Percentiles rank a stretch among this genome's conserved stretches.
Evolutionary conservation across 345 rosid genomes (phyloP).

Genomic region (Eucalyptus paniculata): DNA sequence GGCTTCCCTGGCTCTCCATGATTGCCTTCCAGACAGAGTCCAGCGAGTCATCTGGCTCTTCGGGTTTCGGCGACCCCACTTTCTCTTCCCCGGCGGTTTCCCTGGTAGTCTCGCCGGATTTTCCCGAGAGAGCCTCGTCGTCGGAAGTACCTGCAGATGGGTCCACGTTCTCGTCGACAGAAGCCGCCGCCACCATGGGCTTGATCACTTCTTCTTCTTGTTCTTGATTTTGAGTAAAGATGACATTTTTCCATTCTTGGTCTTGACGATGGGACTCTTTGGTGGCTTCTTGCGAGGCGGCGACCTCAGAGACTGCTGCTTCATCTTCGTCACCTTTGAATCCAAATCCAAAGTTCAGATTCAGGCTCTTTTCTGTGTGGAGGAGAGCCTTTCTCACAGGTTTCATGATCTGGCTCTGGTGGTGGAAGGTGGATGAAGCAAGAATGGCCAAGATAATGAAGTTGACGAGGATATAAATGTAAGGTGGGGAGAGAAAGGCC

Average conservation of each 20-base stretch:
- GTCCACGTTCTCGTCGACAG: neutral
- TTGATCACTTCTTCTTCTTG: neutral
- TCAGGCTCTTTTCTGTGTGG: neutral
- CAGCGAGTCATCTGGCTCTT: slow-evolving; percentile 1
- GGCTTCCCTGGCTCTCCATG: slow-evolving; percentile 15
- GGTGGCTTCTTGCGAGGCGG: neutral
- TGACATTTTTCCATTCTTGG: neutral
- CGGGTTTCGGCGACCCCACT: neutral
- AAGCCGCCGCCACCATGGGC: neutral
- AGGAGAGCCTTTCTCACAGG: neutral
- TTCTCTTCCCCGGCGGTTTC: neutral
- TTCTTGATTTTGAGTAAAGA: neutral
- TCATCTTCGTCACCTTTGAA: neutral
- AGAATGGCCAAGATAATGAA: slow-evolving; percentile 31
- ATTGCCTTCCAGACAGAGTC: slow-evolving; percentile 38
- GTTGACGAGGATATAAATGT: slow-evolving; percentile 33
- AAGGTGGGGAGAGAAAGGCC: slow-evolving; percentile 27
- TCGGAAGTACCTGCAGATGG: neutral
- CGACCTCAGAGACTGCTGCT: neutral
- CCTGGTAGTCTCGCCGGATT: neutral
- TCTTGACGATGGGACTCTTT: neutral
- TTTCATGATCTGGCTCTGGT: neutral
- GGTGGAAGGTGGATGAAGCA: slow-evolving; percentile 14
- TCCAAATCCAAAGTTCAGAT: neutral
- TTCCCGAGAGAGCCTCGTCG: neutral